Evolutionary conservation across 179 eudicot species (phyloP), one percentile per base, ranked within the genome.

Genomic region (Beta macrorhiza): DNA sequence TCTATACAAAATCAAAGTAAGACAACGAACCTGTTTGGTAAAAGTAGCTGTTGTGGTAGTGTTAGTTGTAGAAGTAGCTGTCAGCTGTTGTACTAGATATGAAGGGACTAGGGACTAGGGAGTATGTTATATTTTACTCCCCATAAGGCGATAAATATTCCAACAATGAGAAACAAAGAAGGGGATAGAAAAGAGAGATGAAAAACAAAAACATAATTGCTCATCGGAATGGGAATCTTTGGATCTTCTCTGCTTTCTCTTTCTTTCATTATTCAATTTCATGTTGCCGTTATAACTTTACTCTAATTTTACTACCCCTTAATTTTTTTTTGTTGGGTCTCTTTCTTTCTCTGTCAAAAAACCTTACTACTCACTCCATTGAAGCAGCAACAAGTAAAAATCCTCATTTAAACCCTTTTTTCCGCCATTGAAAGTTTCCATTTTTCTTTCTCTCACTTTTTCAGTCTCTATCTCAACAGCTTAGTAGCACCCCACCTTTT

Each of bases 261-360:
- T 12, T 65, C 51, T 74, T 56, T 69, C 57, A 76, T 55, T 55
- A 62, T 74, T 76, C 10, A 72, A 74, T 53, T 42, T 44, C 20
- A 7, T 78, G 79, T 83, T 83, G 69, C 80, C 82, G 79, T 79
- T 83, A 52, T 20, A 56, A 49, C 58, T 16, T 37, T 29, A 25
- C 62, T 51, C 8, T 8, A 17, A 37, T 32, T 47, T 44, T 53
- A 20, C 19, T 55, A 20, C 47, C 47, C 8, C 37, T 8, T 12
- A 11, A 4, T 20, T 13, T 8, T 20, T 17, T 22, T 12, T 13
- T 19, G 57, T 57, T 57, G 52, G 62, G 80, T 55, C 72, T 51
- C 55, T 77, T 59, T 19, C 29, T 76, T 42, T 69, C 80, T 37
- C 42, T 37, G 42, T 37, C 42, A 37, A 37, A 37, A 37, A 37